Evolutionary conservation across 73 alveolate species (phyloP).

Genomic region (Paramecium sonneborni): DNA sequence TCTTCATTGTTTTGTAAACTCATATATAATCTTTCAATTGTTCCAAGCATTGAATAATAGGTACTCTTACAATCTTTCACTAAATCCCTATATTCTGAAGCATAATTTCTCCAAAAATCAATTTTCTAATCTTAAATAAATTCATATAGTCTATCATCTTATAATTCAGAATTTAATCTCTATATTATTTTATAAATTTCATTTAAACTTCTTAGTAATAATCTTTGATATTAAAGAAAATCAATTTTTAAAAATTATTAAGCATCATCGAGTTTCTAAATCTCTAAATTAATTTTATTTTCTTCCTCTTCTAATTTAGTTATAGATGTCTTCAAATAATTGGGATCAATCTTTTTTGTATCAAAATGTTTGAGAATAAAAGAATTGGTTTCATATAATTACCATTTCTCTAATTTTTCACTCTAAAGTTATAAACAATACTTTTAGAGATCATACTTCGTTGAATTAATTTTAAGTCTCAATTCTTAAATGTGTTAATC

Average conservation of each 20-base stretch:
- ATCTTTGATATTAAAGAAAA: background rate
- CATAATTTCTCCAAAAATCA: background rate
- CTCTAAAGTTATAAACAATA: background rate
- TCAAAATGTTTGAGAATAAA: background rate
- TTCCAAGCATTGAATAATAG: background rate
- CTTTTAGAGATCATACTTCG: background rate
- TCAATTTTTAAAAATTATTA: background rate
- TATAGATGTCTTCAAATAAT: background rate
- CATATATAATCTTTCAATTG: constrained; percentile 5
- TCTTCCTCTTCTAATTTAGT: background rate
- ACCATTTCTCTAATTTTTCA: background rate
- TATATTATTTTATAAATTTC: background rate
- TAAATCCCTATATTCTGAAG: background rate
- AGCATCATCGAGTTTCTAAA: background rate
- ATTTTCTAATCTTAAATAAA: background rate
- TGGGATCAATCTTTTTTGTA: background rate
- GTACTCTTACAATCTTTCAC: background rate
- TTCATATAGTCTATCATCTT: background rate
- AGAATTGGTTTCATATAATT: background rate
- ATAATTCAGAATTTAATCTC: background rate
- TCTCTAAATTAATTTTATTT: background rate
- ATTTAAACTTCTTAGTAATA: background rate
- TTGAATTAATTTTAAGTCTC: background rate
- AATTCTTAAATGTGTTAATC: background rate
- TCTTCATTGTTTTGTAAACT: background rate